These are phyloP conservation scores for Gliomastix tumulicola DNA, from an alignment of 2,329 filamentous ascomycete genomes.

Conservation along the genomic window DNA sequence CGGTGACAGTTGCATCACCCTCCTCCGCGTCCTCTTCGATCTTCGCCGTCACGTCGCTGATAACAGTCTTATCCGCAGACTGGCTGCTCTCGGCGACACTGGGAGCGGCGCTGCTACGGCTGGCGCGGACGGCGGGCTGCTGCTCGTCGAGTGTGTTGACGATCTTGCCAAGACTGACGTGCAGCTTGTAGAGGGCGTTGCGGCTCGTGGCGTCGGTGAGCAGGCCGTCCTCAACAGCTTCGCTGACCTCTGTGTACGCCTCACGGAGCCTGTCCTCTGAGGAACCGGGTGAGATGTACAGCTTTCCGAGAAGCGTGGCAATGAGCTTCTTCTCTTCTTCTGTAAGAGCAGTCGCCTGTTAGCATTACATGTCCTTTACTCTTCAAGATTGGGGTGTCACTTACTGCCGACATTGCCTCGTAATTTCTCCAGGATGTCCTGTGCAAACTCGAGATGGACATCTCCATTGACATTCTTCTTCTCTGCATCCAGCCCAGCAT, in stretches of 20 bases:
- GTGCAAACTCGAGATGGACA: conserved; percentile 73
- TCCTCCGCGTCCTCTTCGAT: conserved; percentile 34
- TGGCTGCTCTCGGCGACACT: conserved; percentile 27
- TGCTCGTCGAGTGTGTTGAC: conserved; percentile 51
- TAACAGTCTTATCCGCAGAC: conserved; percentile 27
- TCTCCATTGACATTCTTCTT: conserved; percentile 65
- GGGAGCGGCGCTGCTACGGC: too few species aligned
- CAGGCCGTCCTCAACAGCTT: conserved; percentile 56
- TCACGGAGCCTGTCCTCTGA: conserved; percentile 50
- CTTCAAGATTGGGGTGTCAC: conserved; percentile 20
- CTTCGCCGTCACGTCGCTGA: conserved; percentile 26
- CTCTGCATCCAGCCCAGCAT: conserved; percentile 42
- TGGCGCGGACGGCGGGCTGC: conserved; percentile 27
- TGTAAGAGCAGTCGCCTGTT: conserved; percentile 23
- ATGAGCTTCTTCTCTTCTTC: conserved; percentile 84
- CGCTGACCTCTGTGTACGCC: conserved; percentile 49
- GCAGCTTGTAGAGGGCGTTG: conserved; percentile 62
- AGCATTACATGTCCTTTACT: conserved; percentile 8
- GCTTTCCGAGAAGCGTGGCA: conserved; percentile 71
- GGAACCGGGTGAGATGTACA: conserved; percentile 67
- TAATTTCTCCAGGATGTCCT: conserved; percentile 69
- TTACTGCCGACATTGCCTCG: conserved; percentile 60
- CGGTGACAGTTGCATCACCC: conserved; percentile 20
- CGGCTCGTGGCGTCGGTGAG: conserved; percentile 53
- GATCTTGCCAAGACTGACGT: conserved; percentile 60